phyloP scores from a whole-genome alignment of 441 rosid species.

The Hura crepitans region DNA sequence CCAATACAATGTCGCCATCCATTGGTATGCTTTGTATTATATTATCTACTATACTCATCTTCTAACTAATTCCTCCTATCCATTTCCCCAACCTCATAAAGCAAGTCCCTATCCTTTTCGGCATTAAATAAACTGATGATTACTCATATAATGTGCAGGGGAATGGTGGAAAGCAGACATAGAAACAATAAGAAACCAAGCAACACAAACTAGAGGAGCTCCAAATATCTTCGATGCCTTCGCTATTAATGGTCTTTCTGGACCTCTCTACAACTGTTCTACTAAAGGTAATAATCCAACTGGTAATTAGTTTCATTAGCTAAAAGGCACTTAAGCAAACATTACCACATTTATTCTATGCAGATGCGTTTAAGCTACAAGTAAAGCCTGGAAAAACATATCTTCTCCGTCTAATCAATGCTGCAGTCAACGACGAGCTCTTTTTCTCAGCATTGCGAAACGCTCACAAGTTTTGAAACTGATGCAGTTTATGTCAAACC shows the following conservation, averaged over 20 bases:
- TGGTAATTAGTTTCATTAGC: too few relatives aligned
- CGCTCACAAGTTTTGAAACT: slow-evolving; percentile 57
- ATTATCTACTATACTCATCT: too few relatives aligned
- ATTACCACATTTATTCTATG: background rate
- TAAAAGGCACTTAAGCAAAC: too few relatives aligned
- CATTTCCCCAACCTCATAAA: slow-evolving; percentile 52
- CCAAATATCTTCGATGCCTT: slow-evolving; percentile 72
- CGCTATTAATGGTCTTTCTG: slow-evolving; percentile 68
- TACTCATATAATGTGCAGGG: slow-evolving; percentile 26
- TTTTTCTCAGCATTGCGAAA: slow-evolving; percentile 70
- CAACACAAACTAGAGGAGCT: slow-evolving; percentile 55
- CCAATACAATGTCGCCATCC: slow-evolving; percentile 37
- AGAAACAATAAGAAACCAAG: slow-evolving; percentile 49
- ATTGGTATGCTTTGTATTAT: slow-evolving; percentile 52
- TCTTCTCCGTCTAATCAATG: slow-evolving; percentile 48
- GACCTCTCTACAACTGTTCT: slow-evolving; percentile 65
- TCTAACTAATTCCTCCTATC: slow-evolving; percentile 48
- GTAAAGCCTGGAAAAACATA: slow-evolving; percentile 51
- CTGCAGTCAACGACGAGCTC: slow-evolving; percentile 63
- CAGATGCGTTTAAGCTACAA: slow-evolving; percentile 46
- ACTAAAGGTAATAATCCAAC: slow-evolving; percentile 35
- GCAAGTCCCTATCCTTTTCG: slow-evolving; percentile 54
- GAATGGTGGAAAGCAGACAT: slow-evolving; percentile 79
- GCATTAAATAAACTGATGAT: slow-evolving; percentile 28
- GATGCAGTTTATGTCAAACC: slow-evolving; percentile 75